A percentile compares a stretch with the other conserved stretches of the same genome.
These are phyloP conservation scores for Vitis hybrid DNA, from an alignment of 177 flowering plant genomes.

Conservation along the genomic window DNA sequence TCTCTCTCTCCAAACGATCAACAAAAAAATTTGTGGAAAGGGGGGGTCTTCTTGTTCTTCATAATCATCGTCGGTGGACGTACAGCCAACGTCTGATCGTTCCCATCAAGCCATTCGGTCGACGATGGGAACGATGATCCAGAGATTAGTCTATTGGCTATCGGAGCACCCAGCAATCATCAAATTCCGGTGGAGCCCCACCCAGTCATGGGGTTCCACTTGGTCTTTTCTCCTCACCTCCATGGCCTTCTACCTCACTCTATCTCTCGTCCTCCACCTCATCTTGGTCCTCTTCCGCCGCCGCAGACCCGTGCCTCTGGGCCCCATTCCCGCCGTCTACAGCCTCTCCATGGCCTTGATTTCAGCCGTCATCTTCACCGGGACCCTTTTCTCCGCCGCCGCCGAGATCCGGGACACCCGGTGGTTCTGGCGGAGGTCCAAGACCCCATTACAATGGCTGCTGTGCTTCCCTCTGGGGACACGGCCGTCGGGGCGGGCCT, in stretches of 20 bases:
- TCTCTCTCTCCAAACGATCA: no score
- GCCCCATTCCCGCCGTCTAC: conserved; percentile 55
- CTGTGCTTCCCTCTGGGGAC: conserved; percentile 94
- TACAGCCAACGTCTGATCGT: no score
- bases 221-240: conserved; percentile 65
- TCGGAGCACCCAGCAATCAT: conserved; percentile 51
- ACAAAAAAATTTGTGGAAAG: no score
- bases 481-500: conserved; percentile 87
- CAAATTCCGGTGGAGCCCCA: conserved; percentile 61
- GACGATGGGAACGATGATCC: no score
- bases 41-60: no score
- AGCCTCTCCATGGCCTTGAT: conserved; percentile 47
- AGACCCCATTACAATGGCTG: conserved; percentile 84
- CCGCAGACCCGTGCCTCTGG: conserved; percentile 37
- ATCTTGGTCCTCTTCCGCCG: conserved; percentile 22
- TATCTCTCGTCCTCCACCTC: conserved; percentile 39
- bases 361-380: conserved; percentile 52
- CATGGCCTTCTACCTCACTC: conserved; percentile 34
- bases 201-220: conserved; percentile 60
- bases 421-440: conserved; percentile 77
- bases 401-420: conserved; percentile 73
- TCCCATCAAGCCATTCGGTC: no score
- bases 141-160: conserved; percentile 28
- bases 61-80: no score
- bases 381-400: conserved; percentile 44